phyloP scores from a whole-genome alignment of 148 eudicot genomes.

The Linanthus parryae region DNA sequence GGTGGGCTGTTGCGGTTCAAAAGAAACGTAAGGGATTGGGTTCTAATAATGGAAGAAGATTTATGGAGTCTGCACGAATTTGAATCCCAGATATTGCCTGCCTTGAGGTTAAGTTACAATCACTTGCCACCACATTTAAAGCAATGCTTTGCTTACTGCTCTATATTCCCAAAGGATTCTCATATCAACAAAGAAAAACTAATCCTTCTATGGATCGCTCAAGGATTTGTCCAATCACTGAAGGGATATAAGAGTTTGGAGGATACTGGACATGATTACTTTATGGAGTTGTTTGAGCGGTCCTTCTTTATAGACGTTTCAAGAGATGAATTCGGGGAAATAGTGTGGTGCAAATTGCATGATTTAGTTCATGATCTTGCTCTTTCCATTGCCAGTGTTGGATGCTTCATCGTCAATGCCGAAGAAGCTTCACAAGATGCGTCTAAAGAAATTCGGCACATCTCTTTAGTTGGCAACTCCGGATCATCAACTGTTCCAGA shows the following conservation, averaged over 20 bases:
- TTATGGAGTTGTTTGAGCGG: constrained; percentile 22
- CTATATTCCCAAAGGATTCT: constrained; percentile 16
- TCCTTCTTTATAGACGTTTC: constrained; percentile 33
- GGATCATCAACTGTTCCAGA: too few species aligned
- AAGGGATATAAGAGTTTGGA: constrained; percentile 9
- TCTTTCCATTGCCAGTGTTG: too few species aligned
- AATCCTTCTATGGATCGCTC: constrained; percentile 22
- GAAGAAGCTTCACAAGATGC: too few species aligned
- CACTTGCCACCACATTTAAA: constrained; percentile 19
- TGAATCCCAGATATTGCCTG: constrained; percentile 5
- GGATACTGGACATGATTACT: constrained; percentile 20
- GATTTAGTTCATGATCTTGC: too few species aligned
- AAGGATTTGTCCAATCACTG: constrained; percentile 14
- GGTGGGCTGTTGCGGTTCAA: constrained; percentile 12
- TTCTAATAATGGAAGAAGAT: constrained; percentile 7
- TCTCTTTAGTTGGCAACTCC: too few species aligned
- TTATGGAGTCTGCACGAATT: constrained; percentile 7
- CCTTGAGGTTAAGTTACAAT: constrained; percentile 17
- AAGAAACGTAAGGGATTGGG: constrained; percentile 2
- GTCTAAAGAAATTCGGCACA: too few species aligned
- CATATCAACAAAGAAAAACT: constrained; percentile 4
- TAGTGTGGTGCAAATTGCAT: too few species aligned
- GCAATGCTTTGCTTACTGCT: constrained; percentile 19
- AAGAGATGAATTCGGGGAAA: too few species aligned
- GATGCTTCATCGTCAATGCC: too few species aligned